These are phyloP conservation scores for Guyanaporus albipodus DNA, from an alignment of 768 basidiomycete species.

Conservation along the genomic window DNA sequence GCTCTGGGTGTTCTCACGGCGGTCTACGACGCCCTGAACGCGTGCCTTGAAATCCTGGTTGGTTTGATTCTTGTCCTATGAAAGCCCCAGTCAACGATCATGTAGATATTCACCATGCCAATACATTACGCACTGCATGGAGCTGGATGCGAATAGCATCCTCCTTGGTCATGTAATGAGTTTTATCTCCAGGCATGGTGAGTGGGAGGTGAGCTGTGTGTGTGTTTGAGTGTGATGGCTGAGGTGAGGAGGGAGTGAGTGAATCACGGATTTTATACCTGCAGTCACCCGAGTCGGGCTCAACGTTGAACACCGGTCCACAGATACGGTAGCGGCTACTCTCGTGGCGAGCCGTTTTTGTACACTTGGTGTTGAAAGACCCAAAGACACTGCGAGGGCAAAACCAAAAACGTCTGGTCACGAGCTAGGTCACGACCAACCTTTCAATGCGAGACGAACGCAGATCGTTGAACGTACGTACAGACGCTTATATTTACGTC, in stretches of 20 bases:
- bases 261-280: slow-evolving; percentile 1
- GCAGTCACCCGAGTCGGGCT: too few species aligned
- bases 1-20: background rate
- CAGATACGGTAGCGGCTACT: too few species aligned
- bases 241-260: background rate
- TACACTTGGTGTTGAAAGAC: too few species aligned
- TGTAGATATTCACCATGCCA: background rate
- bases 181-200: slow-evolving; percentile 4
- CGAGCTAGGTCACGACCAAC: background rate
- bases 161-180: background rate
- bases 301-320: too few species aligned
- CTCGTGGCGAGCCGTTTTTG: too few species aligned
- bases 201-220: too few species aligned
- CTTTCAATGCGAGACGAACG: background rate
- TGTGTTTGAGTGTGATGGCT: background rate
- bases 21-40: slow-evolving; percentile 7
- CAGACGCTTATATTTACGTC: background rate
- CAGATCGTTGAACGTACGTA: slow-evolving; percentile 1
- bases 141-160: slow-evolving; percentile 8
- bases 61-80: slow-evolving; percentile 1
- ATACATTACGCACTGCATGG: slow-evolving; percentile 2
- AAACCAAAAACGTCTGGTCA: background rate
- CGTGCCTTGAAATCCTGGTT: slow-evolving; percentile 8
- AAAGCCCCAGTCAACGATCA: background rate
- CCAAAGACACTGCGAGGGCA: too few species aligned